Evolutionary conservation across 495 filamentous ascomycete species (phyloP), one percentile per base, ranked within the genome.

Genomic region (Trypethelium eluteriae): DNA sequence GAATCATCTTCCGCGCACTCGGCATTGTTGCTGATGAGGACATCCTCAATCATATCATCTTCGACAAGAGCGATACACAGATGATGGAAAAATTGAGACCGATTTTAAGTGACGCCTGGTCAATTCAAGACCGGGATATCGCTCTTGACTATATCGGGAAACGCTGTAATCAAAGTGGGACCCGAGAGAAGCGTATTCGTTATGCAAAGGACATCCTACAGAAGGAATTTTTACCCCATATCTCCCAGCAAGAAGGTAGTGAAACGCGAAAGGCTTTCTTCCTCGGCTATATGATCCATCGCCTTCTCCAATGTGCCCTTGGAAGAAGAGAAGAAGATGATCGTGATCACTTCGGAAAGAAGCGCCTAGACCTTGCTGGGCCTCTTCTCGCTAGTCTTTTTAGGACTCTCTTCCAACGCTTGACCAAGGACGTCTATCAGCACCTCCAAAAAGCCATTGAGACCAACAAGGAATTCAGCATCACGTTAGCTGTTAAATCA

Each of bases 261-360:
- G 94, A 98, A 73, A 97, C 93, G 1, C 81, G 91, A 38, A 99
- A 99, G 76, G 94, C 94, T 4, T 98, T 96, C 81, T 99, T 98
- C 85, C 80, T 99, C 44, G 94, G 95, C 38, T 99, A 98, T 77
- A 98, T 99, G 95, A 90, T 96, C 53, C 92, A 98, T 76, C 85
- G 90, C 73, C 84, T 99, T 68, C 82, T 99, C 2, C 92, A 96
- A 73, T 96, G 91, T 75, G 89, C 90, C 50, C 81, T 98, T 25
- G 94, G 94, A 53, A 88, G 95, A 64, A 85, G 90, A 56, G 95
- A 97, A 72, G 88, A 89, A 18, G 94, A 99, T 70, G 94, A 99
- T 73, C 89, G 94, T 78, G 94, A 99, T 79, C 95, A 99, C 75
- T 98, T 99, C 70, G 94, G 94, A 72, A 98, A 98, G 83, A 99